Percentiles rank a stretch among this genome's conserved stretches.
These are phyloP conservation scores for Botrytis byssoidea DNA, from an alignment of 2,329 filamentous ascomycete genomes.

Conservation along the genomic window DNA sequence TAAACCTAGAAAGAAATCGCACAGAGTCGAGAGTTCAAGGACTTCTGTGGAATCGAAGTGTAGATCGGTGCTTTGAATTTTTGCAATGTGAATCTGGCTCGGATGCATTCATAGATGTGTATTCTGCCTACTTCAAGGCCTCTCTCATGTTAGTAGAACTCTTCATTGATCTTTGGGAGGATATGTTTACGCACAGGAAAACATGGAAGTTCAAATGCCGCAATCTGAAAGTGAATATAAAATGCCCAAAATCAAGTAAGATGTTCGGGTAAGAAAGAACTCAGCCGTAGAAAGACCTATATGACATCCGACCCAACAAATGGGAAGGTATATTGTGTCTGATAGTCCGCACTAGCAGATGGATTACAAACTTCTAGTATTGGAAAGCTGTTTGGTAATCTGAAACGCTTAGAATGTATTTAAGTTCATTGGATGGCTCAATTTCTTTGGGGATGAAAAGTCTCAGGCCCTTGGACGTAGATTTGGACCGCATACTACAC, in stretches of 20 bases:
- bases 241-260: neutral
- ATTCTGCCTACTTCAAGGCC: neutral
- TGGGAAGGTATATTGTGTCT: neutral
- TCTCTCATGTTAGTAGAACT: neutral
- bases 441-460: neutral
- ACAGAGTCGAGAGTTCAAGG: fast-evolving
- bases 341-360: neutral
- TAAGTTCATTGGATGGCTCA: neutral
- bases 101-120: neutral
- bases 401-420: neutral
- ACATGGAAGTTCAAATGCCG: neutral
- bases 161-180: neutral
- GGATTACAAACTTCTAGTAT: fast-evolving
- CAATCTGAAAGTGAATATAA: fast-evolving
- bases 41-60: neutral
- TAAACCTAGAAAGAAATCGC: neutral
- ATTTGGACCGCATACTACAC: no score
- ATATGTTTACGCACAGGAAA: neutral
- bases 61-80: neutral
- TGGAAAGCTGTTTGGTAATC: neutral
- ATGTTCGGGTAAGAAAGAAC: neutral
- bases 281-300: neutral
- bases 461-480: neutral
- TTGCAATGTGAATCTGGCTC: neutral
- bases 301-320: neutral